A percentile compares a stretch with the other conserved stretches of the same genome.
These are phyloP conservation scores for Entomortierella parvispora DNA, from an alignment of 192 early-diverging fungal genomes.

Conservation along the genomic window DNA sequence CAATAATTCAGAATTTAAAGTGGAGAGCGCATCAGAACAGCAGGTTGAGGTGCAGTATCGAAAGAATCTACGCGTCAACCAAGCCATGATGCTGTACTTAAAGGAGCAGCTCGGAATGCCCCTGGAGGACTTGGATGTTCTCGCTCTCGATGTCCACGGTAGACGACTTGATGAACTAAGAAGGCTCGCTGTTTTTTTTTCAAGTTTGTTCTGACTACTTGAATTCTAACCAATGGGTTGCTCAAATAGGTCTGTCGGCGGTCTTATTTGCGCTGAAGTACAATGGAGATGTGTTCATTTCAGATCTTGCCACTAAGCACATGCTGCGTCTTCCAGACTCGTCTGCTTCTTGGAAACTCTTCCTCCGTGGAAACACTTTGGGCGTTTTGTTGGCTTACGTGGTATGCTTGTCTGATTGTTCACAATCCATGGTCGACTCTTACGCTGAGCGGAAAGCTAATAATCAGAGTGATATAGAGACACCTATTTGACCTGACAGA, in stretches of 20 bases:
- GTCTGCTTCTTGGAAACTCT: conserved; percentile 17
- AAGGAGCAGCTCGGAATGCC: conserved; percentile 16
- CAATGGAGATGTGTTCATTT: conserved; percentile 24
- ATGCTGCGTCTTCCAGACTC: conserved; percentile 28
- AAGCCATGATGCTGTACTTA: conserved; percentile 27
- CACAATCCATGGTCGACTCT: background rate
- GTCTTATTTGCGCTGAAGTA: conserved; percentile 16
- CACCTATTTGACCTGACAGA: conserved; percentile 8
- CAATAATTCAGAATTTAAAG: conserved; percentile 36
- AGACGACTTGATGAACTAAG: conserved; percentile 1
- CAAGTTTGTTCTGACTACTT: too few relatives aligned
- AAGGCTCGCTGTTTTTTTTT: background rate
- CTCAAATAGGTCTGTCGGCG: conserved; percentile 26
- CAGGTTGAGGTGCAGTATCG: conserved; percentile 28
- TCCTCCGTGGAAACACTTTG: conserved; percentile 15
- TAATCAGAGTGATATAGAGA: conserved; percentile 14
- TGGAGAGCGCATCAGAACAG: background rate
- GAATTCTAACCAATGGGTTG: background rate
- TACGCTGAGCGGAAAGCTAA: background rate
- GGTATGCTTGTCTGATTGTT: conserved; percentile 9
- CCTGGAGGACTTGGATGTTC: conserved; percentile 11
- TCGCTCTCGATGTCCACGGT: conserved; percentile 22
- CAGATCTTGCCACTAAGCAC: conserved; percentile 28
- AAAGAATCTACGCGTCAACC: conserved; percentile 26
- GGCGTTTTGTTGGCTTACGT: conserved; percentile 17